A percentile compares a stretch with the other conserved stretches of the same genome.
Evolutionary conservation across 2,329 filamentous ascomycete species (phyloP).

Genomic region (Bertia moriformis): DNA sequence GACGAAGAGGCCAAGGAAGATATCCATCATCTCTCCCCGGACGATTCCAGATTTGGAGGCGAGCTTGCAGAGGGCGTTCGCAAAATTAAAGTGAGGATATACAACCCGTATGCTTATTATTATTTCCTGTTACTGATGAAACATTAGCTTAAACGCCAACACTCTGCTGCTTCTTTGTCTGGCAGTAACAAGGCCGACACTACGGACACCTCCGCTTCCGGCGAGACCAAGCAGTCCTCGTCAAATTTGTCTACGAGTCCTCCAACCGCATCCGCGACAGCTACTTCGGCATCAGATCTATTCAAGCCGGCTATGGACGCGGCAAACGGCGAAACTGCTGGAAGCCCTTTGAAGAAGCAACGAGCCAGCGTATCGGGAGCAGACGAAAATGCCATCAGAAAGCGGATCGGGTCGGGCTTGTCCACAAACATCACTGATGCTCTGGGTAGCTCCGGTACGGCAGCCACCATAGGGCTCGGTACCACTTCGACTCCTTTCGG

Average conservation of each 20-base stretch:
- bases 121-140: background rate
- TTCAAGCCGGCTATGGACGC: constrained; percentile 7
- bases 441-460: background rate
- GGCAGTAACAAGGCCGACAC: background rate
- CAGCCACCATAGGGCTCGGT: background rate
- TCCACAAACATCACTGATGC: constrained; percentile 19
- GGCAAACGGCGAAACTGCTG: constrained; percentile 16
- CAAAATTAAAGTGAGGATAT: constrained; percentile 62
- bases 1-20: constrained; percentile 48
- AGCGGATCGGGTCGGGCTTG: constrained; percentile 20
- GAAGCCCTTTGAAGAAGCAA: constrained; percentile 29
- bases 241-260: background rate
- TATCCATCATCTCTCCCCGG: constrained; percentile 45
- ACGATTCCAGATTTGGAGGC: constrained; percentile 58
- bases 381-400: constrained; percentile 21
- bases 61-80: constrained; percentile 70
- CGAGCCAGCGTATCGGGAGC: constrained; percentile 24
- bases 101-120: no score
- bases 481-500: background rate
- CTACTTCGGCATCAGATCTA: background rate
- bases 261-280: background rate
- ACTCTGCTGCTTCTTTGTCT: background rate
- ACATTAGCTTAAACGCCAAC: constrained; percentile 1
- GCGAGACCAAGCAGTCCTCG: background rate
- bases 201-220: constrained; percentile 5